Evolutionary conservation across 345 rosid genomes (phyloP), one percentile per base, ranked within the genome.

Genomic region (Dipteronia sinensis): DNA sequence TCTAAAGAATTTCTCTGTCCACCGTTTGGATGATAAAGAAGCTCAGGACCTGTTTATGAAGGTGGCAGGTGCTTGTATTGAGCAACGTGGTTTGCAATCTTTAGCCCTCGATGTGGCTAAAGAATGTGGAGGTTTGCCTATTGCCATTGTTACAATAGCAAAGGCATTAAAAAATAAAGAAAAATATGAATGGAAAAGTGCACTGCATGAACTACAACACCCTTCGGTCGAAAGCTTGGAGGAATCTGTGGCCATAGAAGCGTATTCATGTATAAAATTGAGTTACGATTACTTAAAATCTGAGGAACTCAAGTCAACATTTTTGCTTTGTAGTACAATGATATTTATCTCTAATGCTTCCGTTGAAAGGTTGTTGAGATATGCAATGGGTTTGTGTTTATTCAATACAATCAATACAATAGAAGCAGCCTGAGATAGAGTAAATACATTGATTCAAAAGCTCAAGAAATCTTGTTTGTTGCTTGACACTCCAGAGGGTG

Each of bases 101-200:
- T 3, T 67, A 13, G 88, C 84, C 25, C 1, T 0, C 47, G 73
- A 83, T 17, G 63, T 77, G 4, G 77, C 77, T 27, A 25, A 31
- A 10, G 49, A 19, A 34, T 86, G 84, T 63, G 81, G 23, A 22
- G 86, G 89, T 0, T 71, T 86, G 71, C 89, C 87, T 0, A 2
- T 86, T 27, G 22, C 75, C 1, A 29, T 86, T 29, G 42, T 56
- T 9, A 55, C 80, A 1, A 34, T 78, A n/a, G 89, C 83, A 42
- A 67, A 4, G 7, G 65, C 76, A 3, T 80, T 86, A 38, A 76
- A 62, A 42, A 53, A 76, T 10, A 59, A 72, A 29, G 23, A 12
- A 7, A 0, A 19, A 5, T 0, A 19, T 8, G 69, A 0, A 27
- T 86, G 89, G 87, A 49, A 72, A 42, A 65, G 73, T 67, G 85